Conservation (phyloP, 2,329 filamentous ascomycete species). For the Colletotrichum tropicale region DNA sequence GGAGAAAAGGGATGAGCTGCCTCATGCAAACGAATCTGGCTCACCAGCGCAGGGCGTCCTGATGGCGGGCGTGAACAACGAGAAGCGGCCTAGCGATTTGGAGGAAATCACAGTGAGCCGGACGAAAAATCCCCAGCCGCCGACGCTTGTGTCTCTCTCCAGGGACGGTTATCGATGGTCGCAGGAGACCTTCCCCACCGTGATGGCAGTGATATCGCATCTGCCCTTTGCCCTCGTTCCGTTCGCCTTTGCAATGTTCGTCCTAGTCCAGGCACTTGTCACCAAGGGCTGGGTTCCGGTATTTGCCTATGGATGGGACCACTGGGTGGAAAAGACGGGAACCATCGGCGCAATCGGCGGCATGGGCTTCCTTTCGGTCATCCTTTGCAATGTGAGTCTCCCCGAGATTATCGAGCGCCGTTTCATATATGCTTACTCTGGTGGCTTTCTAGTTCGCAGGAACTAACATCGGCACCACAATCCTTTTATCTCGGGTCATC, state of each 20-base stretch:
- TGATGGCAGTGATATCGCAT: conserved; percentile 67
- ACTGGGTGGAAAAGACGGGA: conserved; percentile 73
- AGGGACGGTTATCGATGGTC: conserved; percentile 57
- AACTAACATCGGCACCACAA: conserved; percentile 78
- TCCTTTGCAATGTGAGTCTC: conserved; percentile 71
- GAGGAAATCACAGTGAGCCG: neutral
- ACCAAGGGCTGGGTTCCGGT: conserved; percentile 78
- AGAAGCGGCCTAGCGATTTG: neutral
- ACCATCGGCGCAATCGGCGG: conserved; percentile 72
- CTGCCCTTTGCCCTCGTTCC: conserved; percentile 72
- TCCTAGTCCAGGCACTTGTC: conserved; percentile 74
- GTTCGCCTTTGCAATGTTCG: conserved; percentile 77
- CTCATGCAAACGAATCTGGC: neutral
- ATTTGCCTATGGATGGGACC: conserved; percentile 75
- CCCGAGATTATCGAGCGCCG: neutral
- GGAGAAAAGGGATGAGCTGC: neutral
- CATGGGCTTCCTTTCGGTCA: conserved; percentile 74
- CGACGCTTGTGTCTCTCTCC: conserved; percentile 58
- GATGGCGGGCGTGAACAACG: neutral
- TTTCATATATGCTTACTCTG: neutral
- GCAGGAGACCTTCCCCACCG: conserved; percentile 74
- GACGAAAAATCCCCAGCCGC: conserved; percentile 17
- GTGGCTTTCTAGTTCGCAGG: conserved; percentile 65
- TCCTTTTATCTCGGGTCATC: conserved; percentile 72
- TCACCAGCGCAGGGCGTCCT: neutral